These are phyloP conservation scores for Cladosporium oxysporum DNA, from an alignment of 2,329 filamentous ascomycete genomes.

Conservation along the genomic window DNA sequence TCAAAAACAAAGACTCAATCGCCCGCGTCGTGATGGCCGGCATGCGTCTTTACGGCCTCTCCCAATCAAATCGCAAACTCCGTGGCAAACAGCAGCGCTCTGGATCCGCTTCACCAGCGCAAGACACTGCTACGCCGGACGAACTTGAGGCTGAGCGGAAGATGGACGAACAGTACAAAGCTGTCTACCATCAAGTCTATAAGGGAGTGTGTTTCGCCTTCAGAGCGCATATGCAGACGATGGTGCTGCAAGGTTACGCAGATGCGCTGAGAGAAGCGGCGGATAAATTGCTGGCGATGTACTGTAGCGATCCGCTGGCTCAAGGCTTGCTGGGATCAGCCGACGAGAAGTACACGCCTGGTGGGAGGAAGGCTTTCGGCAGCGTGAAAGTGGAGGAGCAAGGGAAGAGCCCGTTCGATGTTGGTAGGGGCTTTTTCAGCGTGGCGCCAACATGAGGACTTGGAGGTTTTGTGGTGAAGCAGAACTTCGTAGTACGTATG, in stretches of 20 bases:
- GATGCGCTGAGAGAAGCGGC: conserved; percentile 50
- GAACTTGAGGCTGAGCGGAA: conserved; percentile 28
- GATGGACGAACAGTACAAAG: conserved; percentile 54
- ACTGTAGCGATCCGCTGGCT: conserved; percentile 48
- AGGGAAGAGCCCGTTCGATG: conserved; percentile 19
- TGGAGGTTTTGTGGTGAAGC: too few species aligned
- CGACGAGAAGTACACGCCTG: conserved; percentile 32
- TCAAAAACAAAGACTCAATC: conserved; percentile 51
- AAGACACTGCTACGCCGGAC: conserved; percentile 25
- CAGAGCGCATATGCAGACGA: conserved; percentile 42
- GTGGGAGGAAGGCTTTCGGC: conserved; percentile 35
- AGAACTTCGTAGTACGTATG: too few species aligned
- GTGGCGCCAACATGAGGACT: background rate
- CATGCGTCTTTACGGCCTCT: conserved; percentile 54
- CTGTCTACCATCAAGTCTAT: conserved; percentile 54
- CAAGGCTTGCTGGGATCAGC: conserved; percentile 12
- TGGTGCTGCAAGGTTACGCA: conserved; percentile 42
- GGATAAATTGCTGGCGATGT: conserved; percentile 49
- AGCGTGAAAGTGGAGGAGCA: conserved; percentile 20
- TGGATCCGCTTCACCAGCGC: conserved; percentile 27
- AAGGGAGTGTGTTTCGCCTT: conserved; percentile 53
- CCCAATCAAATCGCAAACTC: conserved; percentile 43
- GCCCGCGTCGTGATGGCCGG: conserved; percentile 55
- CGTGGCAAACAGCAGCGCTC: conserved; percentile 22
- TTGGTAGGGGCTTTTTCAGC: background rate